These are phyloP conservation scores for Phytophthora pseudosyringae DNA, from an alignment of 352 stramenopile species.

Conservation along the genomic window DNA sequence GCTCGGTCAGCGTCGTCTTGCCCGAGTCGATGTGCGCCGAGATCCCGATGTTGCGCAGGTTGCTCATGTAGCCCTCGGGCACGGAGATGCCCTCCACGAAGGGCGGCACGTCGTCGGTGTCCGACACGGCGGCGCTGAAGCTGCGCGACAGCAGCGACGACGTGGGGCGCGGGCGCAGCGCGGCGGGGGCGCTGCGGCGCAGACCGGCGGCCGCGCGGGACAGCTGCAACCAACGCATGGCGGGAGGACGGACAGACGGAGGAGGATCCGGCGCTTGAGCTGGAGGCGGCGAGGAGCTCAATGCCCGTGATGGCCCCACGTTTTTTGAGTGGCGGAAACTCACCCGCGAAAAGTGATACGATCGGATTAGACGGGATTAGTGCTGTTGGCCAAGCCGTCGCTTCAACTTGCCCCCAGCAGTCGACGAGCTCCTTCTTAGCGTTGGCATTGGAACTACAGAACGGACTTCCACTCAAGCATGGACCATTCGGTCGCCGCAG, in stretches of 20 bases:
- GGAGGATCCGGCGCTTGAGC: not conserved
- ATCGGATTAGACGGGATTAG: conserved; percentile 1
- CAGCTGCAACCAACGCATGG: conserved; percentile 70
- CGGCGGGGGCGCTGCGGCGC: conserved; percentile 27
- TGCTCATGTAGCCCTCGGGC: conserved; percentile 81
- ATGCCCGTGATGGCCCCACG: conserved; percentile 25
- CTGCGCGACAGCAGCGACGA: conserved; percentile 32
- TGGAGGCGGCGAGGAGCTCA: conserved; percentile 27
- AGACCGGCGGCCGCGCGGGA: conserved; percentile 44
- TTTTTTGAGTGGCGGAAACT: conserved; percentile 38
- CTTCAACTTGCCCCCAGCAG: conserved; percentile 11
- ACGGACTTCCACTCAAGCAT: conserved; percentile 1
- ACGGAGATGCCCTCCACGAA: conserved; percentile 51
- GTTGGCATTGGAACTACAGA: not conserved
- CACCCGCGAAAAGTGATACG: conserved; percentile 8
- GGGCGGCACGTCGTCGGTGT: conserved; percentile 38
- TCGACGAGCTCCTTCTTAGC: not conserved
- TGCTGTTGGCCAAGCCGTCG: no score
- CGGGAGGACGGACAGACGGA: not conserved
- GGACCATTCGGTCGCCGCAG: not conserved
- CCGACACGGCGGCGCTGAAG: conserved; percentile 36
- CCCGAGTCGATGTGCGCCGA: conserved; percentile 98
- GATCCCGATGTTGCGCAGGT: conserved; percentile 96
- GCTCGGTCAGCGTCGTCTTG: conserved; percentile 99
- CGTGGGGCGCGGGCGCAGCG: conserved; percentile 32